These are phyloP conservation scores for Trichoderma oligosporum DNA, from an alignment of 2,329 filamentous ascomycete species.

Conservation along the genomic window DNA sequence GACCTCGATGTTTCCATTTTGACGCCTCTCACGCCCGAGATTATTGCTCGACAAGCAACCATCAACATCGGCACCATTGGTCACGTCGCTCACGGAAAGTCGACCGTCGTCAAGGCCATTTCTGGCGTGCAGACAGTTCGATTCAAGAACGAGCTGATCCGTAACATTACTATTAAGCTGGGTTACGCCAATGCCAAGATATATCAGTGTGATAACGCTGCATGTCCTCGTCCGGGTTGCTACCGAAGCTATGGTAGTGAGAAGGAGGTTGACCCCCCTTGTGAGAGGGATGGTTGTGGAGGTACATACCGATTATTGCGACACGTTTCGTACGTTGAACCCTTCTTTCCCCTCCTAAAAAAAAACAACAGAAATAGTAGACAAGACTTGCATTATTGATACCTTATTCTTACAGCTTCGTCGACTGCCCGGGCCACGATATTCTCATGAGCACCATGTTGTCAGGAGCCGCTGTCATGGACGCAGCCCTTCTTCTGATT, in stretches of 20 bases:
- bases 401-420: conserved; percentile 59
- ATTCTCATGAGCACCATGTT: conserved; percentile 99
- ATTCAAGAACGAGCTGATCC: conserved; percentile 99
- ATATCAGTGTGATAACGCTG: conserved; percentile 92
- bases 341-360: not conserved
- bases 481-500: conserved; percentile 91
- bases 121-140: conserved; percentile 97
- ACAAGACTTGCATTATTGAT: conserved; percentile 2
- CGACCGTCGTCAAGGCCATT: conserved; percentile 97
- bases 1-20: conserved; percentile 78
- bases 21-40: conserved; percentile 86
- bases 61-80: conserved; percentile 99
- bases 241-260: conserved; percentile 98
- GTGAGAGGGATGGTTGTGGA: conserved; percentile 85
- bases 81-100: conserved; percentile 98
- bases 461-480: conserved; percentile 98
- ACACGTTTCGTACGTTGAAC: conserved; percentile 76
- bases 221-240: conserved; percentile 90
- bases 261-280: conserved; percentile 95
- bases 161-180: conserved; percentile 99
- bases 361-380: not conserved
- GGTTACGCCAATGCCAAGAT: conserved; percentile 99
- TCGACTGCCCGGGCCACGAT: conserved; percentile 98
- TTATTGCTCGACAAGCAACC: conserved; percentile 95
- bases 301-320: conserved; percentile 85